These are phyloP conservation scores for Paramecium biaurelia DNA, from an alignment of 73 alveolate species.

Conservation along the genomic window DNA sequence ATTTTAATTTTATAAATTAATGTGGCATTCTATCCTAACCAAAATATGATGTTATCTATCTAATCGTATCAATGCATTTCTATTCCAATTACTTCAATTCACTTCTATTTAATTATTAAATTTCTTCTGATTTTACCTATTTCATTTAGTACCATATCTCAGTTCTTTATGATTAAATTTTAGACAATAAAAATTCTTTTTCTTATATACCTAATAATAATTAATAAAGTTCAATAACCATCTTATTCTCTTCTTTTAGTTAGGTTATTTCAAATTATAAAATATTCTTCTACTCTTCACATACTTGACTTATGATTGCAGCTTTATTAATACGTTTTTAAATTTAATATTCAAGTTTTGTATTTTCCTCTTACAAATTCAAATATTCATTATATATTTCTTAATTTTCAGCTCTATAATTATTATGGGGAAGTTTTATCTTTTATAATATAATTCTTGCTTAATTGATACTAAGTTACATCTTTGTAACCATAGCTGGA, in stretches of 20 bases:
- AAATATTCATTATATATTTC: not conserved
- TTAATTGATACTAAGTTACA: not conserved
- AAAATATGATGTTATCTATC: not conserved
- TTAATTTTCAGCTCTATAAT: not conserved
- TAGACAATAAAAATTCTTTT: not conserved
- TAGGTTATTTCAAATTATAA: not conserved
- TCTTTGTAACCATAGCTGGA: not conserved
- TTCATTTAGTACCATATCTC: not conserved
- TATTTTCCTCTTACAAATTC: not conserved
- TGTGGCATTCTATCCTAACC: conserved; percentile 13
- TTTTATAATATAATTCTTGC: not conserved
- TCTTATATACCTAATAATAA: not conserved
- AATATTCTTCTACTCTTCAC: not conserved
- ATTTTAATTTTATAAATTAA: conserved; percentile 2
- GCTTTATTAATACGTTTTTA: not conserved
- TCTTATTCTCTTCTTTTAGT: not conserved
- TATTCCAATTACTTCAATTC: not conserved
- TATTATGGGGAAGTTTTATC: not conserved
- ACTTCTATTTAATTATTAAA: not conserved
- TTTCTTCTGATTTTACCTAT: not conserved
- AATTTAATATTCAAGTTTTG: not conserved
- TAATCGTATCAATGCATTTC: not conserved
- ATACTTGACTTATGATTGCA: not conserved
- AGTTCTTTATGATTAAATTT: not conserved
- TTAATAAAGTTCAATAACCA: not conserved